Percentiles rank a stretch among this genome's conserved stretches.
phyloP scores from a whole-genome alignment of 2,329 filamentous ascomycete genomes.

The Colletotrichum chlorophyti region DNA sequence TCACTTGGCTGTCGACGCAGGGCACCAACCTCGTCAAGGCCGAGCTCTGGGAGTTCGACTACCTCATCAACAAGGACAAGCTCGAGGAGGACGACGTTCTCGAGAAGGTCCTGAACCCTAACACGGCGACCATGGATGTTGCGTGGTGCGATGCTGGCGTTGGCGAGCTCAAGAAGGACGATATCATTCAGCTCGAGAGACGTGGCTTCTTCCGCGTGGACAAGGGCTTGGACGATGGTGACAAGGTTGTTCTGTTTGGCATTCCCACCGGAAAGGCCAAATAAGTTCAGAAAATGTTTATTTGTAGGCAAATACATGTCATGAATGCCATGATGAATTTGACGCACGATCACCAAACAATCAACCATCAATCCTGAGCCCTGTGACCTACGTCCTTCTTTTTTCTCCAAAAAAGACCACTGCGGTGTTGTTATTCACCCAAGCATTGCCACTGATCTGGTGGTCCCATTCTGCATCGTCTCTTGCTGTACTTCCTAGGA shows the following conservation, averaged over 20 bases:
- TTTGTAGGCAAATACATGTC: conserved; percentile 6
- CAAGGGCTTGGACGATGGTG: conserved; percentile 59
- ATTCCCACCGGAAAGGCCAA: conserved; percentile 64
- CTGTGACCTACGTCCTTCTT: too few relatives aligned
- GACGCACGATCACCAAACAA: too few relatives aligned
- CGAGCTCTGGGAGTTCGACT: conserved; percentile 93
- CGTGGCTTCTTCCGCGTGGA: conserved; percentile 93
- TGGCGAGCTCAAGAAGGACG: conserved; percentile 77
- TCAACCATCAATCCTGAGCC: too few relatives aligned
- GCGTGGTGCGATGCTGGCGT: conserved; percentile 85
- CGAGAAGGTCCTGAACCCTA: conserved; percentile 81
- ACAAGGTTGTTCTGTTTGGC: conserved; percentile 60
- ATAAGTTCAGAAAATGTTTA: conserved; percentile 34
- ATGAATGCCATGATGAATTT: conserved; percentile 21
- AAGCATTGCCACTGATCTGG: too few relatives aligned
- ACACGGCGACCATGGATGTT: conserved; percentile 76
- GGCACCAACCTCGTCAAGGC: conserved; percentile 80
- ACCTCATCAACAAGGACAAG: conserved; percentile 94
- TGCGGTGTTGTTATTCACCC: too few relatives aligned
- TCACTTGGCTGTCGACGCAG: conserved; percentile 86
- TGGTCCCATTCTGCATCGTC: too few relatives aligned
- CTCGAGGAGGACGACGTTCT: conserved; percentile 86
- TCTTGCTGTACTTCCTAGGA: too few relatives aligned
- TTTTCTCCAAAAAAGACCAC: too few relatives aligned
- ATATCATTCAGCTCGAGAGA: conserved; percentile 94